Base-by-base conservation (phyloP, 345 rosid species). In the Reutealis trisperma region DNA sequence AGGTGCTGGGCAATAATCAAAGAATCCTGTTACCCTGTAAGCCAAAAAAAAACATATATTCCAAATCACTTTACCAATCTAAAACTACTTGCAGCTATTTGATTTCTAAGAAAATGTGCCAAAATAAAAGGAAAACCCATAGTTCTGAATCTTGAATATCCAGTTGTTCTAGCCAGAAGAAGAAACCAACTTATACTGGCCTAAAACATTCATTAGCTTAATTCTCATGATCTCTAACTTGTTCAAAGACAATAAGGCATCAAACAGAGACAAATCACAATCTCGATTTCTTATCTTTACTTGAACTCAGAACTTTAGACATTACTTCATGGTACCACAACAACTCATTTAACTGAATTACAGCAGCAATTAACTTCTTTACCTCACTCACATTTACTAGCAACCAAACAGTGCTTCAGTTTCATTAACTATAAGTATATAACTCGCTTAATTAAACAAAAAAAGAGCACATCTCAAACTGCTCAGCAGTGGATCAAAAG, bases 401-500 rank as follows among this genome's bases (percentile, higher is more conserved):
- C 2, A 58, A 67, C 30, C 44, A 57, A 76, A 44, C 54, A 19
- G 13, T 16, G 19, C 8, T 27, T 21, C 18, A n/a, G 32, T 34
- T 65, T 68, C 12, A 25, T 45, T 30, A 69, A 76, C 42, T 30
- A 49, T 49, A 41, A 47, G 41, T 3, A 6, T 37, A 37, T 37
- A 19, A 10, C 61, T 10, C 25, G 4, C 62, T 54, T 5, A 74
- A 49, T 15, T 15, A 60, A 71, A 41, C 58, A 11, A 60, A 42
- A 27, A 59, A n/a, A 10, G 3, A 6, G 60, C 9, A 47, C 60
- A 16, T 27, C 60, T 15, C 21, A 54, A 54, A 30, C 59, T 5
- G 55, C 71, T 21, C 32, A 71, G 54, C 44, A 62, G 72, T 18
- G 15, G 9, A 76, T 54, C 72, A 73, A 10, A 27, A n/a, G 21